Conservation (phyloP, 306 rosid species). For the Medicago lupulina region DNA sequence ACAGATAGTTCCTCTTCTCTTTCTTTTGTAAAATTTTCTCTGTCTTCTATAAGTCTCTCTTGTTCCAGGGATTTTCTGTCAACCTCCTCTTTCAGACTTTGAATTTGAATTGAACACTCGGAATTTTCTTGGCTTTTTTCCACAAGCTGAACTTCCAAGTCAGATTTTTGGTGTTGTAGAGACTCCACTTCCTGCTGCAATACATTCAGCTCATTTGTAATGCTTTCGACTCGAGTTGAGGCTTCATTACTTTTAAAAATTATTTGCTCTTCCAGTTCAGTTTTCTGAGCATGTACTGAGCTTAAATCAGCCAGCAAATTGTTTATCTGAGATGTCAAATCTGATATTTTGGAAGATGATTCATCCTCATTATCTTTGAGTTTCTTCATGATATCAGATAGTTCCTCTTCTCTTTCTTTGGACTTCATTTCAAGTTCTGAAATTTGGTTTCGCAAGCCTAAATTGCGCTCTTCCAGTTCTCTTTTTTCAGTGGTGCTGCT, state of each 20-base stretch:
- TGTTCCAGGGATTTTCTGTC: conserved; percentile 54
- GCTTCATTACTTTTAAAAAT: conserved; percentile 60
- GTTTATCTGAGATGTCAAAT: conserved; percentile 63
- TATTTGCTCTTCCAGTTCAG: conserved; percentile 65
- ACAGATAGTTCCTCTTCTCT: conserved; percentile 58
- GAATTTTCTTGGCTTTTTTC: conserved; percentile 54
- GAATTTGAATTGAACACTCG: conserved; percentile 53
- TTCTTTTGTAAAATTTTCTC: conserved; percentile 53
- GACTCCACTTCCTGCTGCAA: conserved; percentile 69
- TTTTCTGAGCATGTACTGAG: conserved; percentile 54
- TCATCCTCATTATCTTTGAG: conserved; percentile 62
- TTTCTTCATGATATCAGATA: conserved; percentile 53
- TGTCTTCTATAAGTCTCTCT: conserved; percentile 48
- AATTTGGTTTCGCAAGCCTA: conserved; percentile 51
- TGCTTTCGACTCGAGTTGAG: conserved; percentile 54
- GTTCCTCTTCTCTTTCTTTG: conserved; percentile 61
- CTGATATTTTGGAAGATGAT: conserved; percentile 56
- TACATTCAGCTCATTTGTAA: conserved; percentile 56
- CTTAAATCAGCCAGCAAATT: conserved; percentile 54
- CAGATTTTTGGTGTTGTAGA: conserved; percentile 54
- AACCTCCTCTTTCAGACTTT: conserved; percentile 67
- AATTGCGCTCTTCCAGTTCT: conserved; percentile 56
- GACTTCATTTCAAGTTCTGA: conserved; percentile 57
- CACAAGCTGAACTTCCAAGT: conserved; percentile 62
- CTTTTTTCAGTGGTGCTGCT: conserved; percentile 47